A percentile compares a stretch with the other conserved stretches of the same genome.
Evolutionary conservation across 2,329 filamentous ascomycete species (phyloP).

Genomic region (Xylariaceae sp.): DNA sequence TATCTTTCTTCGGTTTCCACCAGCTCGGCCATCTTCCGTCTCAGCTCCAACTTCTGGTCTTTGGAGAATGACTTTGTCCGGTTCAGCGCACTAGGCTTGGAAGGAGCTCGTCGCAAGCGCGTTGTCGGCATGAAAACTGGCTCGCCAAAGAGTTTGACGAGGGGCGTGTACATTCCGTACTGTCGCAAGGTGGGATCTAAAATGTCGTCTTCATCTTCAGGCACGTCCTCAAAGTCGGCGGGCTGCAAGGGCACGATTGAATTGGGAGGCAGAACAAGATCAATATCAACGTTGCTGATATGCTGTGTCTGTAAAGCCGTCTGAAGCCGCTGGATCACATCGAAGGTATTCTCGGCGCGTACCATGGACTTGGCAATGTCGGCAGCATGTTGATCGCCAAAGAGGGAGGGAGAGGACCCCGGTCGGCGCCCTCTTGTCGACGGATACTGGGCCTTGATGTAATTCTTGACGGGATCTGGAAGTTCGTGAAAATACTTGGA

Average conservation of each 20-base stretch:
- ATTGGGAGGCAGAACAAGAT: constrained; percentile 76
- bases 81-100: constrained; percentile 75
- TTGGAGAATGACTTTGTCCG: constrained; percentile 71
- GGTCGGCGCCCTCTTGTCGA: constrained; percentile 51
- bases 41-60: constrained; percentile 76
- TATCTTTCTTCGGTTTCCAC: constrained; percentile 94
- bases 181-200: constrained; percentile 59
- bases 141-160: constrained; percentile 76
- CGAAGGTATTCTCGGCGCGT: constrained; percentile 68
- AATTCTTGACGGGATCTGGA: constrained; percentile 66
- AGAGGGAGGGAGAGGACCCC: constrained; percentile 63
- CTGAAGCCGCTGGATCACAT: constrained; percentile 68
- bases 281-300: constrained; percentile 79
- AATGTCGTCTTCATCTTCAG: constrained; percentile 60
- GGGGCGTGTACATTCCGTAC: constrained; percentile 71
- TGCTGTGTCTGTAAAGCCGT: constrained; percentile 75
- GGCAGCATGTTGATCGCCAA: constrained; percentile 88
- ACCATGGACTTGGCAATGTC: constrained; percentile 82
- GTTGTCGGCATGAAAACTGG: constrained; percentile 83
- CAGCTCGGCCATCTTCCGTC: constrained; percentile 84
- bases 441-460: constrained; percentile 57
- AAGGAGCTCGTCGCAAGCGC: constrained; percentile 77
- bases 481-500: constrained; percentile 93
- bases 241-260: constrained; percentile 62
- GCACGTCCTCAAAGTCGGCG: constrained; percentile 54